These are phyloP conservation scores for Blastosporella zonata DNA, from an alignment of 1,284 basidiomycete species.

Conservation along the genomic window DNA sequence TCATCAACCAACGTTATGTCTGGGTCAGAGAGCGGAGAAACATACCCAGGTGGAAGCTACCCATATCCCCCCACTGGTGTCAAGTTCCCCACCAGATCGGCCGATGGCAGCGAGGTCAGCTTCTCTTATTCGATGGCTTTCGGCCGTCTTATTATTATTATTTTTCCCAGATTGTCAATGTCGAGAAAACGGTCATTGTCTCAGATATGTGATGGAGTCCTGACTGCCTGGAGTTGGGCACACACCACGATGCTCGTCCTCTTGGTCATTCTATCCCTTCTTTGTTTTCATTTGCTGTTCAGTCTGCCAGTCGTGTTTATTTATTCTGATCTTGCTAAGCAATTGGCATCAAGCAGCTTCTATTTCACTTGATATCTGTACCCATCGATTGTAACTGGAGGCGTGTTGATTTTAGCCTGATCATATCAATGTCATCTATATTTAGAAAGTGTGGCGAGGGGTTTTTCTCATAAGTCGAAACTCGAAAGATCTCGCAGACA, in stretches of 20 bases:
- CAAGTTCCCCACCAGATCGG: constrained; percentile 3
- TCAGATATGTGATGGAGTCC: not conserved
- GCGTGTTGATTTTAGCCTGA: not conserved
- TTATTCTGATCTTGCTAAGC: not conserved
- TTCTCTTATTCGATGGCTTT: not conserved
- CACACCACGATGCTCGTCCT: not conserved
- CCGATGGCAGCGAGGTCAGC: not conserved
- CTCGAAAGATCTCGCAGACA: not conserved
- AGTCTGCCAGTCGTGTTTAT: not conserved
- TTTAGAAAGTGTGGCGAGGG: not conserved
- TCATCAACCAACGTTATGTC: constrained; percentile 1
- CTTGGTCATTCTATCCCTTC: not conserved
- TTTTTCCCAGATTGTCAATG: not conserved
- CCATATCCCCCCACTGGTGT: constrained; percentile 1
- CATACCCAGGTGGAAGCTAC: constrained; percentile 1
- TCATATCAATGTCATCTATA: not conserved
- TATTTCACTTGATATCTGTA: not conserved
- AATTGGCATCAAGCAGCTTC: not conserved
- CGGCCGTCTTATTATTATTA: not conserved
- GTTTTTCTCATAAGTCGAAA: not conserved
- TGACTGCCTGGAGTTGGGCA: not conserved
- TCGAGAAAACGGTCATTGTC: constrained; percentile 9
- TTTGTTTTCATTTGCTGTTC: not conserved
- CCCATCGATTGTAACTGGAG: not conserved
- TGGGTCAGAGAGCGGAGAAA: not conserved